These are phyloP conservation scores for Aspergillus glaucus DNA, from an alignment of 2,329 filamentous ascomycete species.

Conservation along the genomic window DNA sequence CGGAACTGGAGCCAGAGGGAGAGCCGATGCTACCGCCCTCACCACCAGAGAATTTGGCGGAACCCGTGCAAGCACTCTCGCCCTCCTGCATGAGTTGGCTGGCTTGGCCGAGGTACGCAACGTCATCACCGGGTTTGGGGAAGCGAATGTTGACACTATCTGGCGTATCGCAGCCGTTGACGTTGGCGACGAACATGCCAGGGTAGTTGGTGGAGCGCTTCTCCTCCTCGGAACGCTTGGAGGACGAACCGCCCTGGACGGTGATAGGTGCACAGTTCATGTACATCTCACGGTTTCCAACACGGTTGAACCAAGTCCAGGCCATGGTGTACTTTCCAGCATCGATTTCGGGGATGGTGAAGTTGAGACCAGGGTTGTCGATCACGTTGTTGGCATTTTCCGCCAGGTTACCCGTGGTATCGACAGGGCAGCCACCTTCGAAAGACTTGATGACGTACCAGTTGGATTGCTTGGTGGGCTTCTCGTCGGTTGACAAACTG, in stretches of 20 bases:
- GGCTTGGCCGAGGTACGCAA: conserved; percentile 44
- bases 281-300: conserved; percentile 94
- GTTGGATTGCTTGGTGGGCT: conserved; percentile 58
- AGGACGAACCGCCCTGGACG: conserved; percentile 50
- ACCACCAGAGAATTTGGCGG: conserved; percentile 28
- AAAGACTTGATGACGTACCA: conserved; percentile 91
- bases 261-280: conserved; percentile 85
- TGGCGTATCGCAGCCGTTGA: conserved; percentile 53
- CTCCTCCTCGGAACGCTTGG: conserved; percentile 33
- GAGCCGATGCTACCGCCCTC: conserved; percentile 6
- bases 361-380: conserved; percentile 53
- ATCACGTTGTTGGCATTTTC: conserved; percentile 42
- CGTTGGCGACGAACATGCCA: conserved; percentile 69
- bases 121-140: conserved; percentile 58
- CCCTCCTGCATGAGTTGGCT: conserved; percentile 30
- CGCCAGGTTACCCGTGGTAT: conserved; percentile 52
- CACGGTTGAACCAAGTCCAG: conserved; percentile 91
- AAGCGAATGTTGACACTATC: conserved; percentile 57
- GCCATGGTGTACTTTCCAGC: conserved; percentile 73
- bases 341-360: conserved; percentile 64
- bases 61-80: conserved; percentile 23
- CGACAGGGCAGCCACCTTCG: conserved; percentile 75
- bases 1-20: conserved; percentile 11
- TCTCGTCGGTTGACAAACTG: conserved; percentile 70
- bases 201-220: conserved; percentile 59